Conservation (phyloP, 768 basidiomycete genomes). For the Xanthoconium stramineum region DNA sequence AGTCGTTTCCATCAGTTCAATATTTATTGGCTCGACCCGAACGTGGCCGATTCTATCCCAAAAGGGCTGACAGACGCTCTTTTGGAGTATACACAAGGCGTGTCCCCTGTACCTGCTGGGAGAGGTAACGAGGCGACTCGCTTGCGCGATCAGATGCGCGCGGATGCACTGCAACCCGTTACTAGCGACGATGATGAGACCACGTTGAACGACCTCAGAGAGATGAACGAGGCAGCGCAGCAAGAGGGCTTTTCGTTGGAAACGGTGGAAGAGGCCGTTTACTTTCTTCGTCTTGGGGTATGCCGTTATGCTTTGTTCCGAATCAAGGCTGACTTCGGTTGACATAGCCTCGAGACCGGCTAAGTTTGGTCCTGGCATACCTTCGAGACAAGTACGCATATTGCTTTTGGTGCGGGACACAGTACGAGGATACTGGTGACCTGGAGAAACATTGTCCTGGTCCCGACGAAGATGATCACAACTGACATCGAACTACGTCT, state of each 20-base stretch:
- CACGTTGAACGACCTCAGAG: slow-evolving; percentile 19
- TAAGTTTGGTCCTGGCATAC: slow-evolving; percentile 66
- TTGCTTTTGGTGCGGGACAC: slow-evolving; percentile 88
- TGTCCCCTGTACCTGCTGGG: slow-evolving; percentile 6
- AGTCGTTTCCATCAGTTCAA: slow-evolving; percentile 57
- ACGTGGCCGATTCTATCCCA: slow-evolving; percentile 63
- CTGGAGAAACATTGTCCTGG: slow-evolving; percentile 72
- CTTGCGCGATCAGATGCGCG: slow-evolving; percentile 72
- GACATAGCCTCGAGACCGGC: slow-evolving; percentile 64
- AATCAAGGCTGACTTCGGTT: slow-evolving; percentile 11
- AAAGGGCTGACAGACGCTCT: slow-evolving; percentile 59
- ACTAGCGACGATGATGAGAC: slow-evolving; percentile 35
- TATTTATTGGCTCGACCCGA: slow-evolving; percentile 73
- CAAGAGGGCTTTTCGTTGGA: slow-evolving; percentile 47
- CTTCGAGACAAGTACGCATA: slow-evolving; percentile 70
- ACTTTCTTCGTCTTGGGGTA: slow-evolving; percentile 67
- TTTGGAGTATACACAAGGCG: slow-evolving; percentile 34
- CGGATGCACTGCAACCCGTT: slow-evolving; percentile 62
- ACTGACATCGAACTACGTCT: slow-evolving; percentile 41
- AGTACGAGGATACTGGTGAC: slow-evolving; percentile 61
- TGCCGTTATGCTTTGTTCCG: slow-evolving; percentile 17
- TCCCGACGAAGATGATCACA: slow-evolving; percentile 71
- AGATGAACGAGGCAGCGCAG: slow-evolving; percentile 18
- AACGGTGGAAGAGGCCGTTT: slow-evolving; percentile 60
- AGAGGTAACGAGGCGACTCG: slow-evolving; percentile 36